Percentiles rank a stretch among this genome's conserved stretches.
These are phyloP conservation scores for Cercospora sesami DNA, from an alignment of 2,329 filamentous ascomycete genomes.

Conservation along the genomic window DNA sequence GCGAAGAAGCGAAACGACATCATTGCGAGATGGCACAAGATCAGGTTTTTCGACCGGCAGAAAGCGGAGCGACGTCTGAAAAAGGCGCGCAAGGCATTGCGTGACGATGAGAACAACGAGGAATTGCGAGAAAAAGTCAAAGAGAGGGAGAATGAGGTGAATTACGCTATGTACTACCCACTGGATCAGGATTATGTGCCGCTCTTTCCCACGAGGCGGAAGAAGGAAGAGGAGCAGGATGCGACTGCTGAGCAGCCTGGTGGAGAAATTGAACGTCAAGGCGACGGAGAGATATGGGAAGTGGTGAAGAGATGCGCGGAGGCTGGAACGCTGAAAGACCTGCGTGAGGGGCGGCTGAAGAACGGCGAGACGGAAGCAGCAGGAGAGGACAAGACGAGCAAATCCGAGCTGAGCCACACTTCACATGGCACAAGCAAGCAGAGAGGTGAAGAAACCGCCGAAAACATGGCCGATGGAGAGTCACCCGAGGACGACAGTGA, in stretches of 20 bases:
- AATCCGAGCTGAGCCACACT: background rate
- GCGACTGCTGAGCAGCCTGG: constrained; percentile 45
- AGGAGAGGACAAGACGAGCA: background rate
- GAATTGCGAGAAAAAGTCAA: constrained; percentile 28
- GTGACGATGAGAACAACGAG: constrained; percentile 44
- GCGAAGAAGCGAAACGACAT: constrained; percentile 66
- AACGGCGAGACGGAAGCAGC: background rate
- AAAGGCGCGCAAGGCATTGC: constrained; percentile 61
- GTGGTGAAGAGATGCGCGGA: constrained; percentile 65
- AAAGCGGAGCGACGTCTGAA: constrained; percentile 69
- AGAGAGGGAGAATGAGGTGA: constrained; percentile 67
- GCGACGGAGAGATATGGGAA: constrained; percentile 65
- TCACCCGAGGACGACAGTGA: constrained; percentile 31
- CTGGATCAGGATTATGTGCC: constrained; percentile 69
- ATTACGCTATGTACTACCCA: constrained; percentile 73
- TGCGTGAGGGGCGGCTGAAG: constrained; percentile 55
- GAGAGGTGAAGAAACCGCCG: background rate
- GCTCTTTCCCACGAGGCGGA: constrained; percentile 46
- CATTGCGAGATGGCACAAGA: constrained; percentile 79
- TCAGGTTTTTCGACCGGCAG: constrained; percentile 81
- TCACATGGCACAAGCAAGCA: background rate
- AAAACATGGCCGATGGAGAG: constrained; percentile 11
- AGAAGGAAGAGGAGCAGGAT: constrained; percentile 35
- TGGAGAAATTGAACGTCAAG: constrained; percentile 40
- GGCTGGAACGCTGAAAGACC: constrained; percentile 55